A percentile compares a stretch with the other conserved stretches of the same genome.
phyloP scores from a whole-genome alignment of 345 rosid species.

The Tarenaya hassleriana region DNA sequence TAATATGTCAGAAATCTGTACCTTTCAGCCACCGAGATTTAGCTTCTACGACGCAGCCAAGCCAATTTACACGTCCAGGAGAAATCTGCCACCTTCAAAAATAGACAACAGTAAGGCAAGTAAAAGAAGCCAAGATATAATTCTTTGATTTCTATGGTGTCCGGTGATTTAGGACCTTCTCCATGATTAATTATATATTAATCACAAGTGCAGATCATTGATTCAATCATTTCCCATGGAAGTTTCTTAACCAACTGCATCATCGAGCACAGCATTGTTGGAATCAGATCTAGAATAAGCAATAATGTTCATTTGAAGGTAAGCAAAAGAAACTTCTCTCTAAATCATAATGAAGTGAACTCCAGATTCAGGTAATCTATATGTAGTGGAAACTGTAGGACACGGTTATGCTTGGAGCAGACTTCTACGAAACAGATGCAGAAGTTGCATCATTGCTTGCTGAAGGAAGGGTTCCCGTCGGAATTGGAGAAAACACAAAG shows the following conservation, averaged over 20 bases:
- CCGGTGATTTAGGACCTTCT: slow-evolving; percentile 6
- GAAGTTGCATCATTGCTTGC: slow-evolving; percentile 56
- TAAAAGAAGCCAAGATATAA: not conserved
- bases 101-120: slow-evolving; percentile 73
- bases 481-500: slow-evolving; percentile 80
- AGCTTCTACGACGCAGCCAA: slow-evolving; percentile 91
- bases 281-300: slow-evolving; percentile 82
- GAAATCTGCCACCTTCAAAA: slow-evolving; percentile 84
- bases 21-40: slow-evolving; percentile 70
- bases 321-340: slow-evolving; percentile 9
- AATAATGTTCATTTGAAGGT: slow-evolving; percentile 78
- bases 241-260: slow-evolving; percentile 66
- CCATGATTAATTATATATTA: slow-evolving; percentile 12
- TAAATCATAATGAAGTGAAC: slow-evolving; percentile 6
- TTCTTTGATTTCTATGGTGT: not conserved
- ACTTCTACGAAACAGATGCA: slow-evolving; percentile 72
- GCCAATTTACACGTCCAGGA: slow-evolving; percentile 86
- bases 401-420: slow-evolving; percentile 91
- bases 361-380: slow-evolving; percentile 15
- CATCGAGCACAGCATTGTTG: slow-evolving; percentile 82
- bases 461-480: slow-evolving; percentile 66
- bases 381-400: slow-evolving; percentile 45
- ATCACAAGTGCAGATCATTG: slow-evolving; percentile 46
- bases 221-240: slow-evolving; percentile 89
- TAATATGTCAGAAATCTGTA: slow-evolving; percentile 14